phyloP scores from a whole-genome alignment of 345 rosid genomes.

The Bruguiera parviflora region DNA sequence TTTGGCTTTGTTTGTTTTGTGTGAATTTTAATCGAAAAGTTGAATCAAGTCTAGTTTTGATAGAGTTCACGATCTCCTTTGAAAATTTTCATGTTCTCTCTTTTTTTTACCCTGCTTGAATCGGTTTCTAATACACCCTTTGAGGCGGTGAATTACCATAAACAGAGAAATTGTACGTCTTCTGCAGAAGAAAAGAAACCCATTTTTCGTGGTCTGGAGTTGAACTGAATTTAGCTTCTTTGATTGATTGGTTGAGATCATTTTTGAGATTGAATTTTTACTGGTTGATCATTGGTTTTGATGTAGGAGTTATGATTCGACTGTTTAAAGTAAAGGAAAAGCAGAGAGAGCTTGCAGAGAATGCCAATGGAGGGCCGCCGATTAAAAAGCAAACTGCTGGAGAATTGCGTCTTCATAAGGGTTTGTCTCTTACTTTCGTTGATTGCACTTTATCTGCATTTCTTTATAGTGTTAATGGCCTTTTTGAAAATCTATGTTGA shows the following conservation, averaged over 20 bases:
- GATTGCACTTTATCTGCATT: background rate
- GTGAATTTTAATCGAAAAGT: background rate
- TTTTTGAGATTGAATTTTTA: background rate
- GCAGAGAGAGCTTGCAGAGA: slow-evolving; percentile 32
- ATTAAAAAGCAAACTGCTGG: slow-evolving; percentile 33
- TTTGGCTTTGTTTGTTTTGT: background rate
- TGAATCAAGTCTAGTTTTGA: background rate
- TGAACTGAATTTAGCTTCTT: background rate
- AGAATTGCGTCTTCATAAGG: slow-evolving; percentile 36
- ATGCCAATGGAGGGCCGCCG: slow-evolving; percentile 31
- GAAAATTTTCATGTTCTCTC: background rate
- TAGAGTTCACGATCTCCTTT: slow-evolving; percentile 1
- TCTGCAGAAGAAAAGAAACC: background rate
- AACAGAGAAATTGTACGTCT: no score
- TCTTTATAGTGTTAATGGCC: background rate
- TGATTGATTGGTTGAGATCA: background rate
- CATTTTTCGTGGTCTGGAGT: background rate
- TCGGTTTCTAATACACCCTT: no score
- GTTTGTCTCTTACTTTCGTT: slow-evolving; percentile 10
- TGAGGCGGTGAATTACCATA: no score
- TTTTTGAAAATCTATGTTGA: background rate
- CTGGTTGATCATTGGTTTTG: background rate
- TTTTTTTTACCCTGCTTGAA: background rate
- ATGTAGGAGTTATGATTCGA: slow-evolving; percentile 29
- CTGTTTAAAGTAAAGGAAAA: slow-evolving; percentile 36